Base-by-base conservation (phyloP, 352 stramenopile species). In the Phytopythium aichiense region DNA sequence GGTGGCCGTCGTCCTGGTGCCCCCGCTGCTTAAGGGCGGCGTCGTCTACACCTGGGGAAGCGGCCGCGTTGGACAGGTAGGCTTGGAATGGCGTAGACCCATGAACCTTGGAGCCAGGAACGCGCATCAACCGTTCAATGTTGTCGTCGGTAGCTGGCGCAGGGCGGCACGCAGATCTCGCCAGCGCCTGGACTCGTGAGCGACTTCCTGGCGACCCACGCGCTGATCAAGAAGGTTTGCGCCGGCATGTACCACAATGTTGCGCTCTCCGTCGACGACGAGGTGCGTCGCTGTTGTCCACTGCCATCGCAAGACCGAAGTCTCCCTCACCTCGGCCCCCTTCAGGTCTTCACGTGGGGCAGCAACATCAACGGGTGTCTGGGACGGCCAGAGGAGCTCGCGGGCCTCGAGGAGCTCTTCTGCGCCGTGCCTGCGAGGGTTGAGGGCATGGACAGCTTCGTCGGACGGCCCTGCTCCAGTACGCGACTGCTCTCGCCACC, bases 1-100 rank as follows among this genome's bases (percentile, higher is more conserved):
- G 0, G 87, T 94, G 23, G 89, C 85, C 9, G 71, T 98, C 35
- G 90, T 98, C 4, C 67, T 96, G 11, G 90, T 97, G 20, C 89
- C 91, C 22, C 88, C 88, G 0, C 60, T 97, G 25, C 69, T 92
- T 56, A 91, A 93, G 63, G 87, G 87, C 35, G 89, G 89, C 23
- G 71, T 94, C 60, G 81, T 91, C 7, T 98, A 98, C 60, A 98
- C 92, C 4, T 98, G 90, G 90, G 92, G 92, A n/a, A 96, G 77
- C 48, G 93, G 94, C 0, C 95, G 90, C n/a, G 72, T 97, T 56
- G 93, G 94, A 7, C 91, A 98, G 73, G 77, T 97, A 63, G 63
- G 57, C 22, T 51, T 72, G 18, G 16, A 15, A 43, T 28, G 8
- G 23, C 6, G 18, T 22, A 31, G 11, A 30, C 6, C 0, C 20